These are phyloP conservation scores for Pistacia vera DNA, from an alignment of 345 rosid species.

Conservation along the genomic window DNA sequence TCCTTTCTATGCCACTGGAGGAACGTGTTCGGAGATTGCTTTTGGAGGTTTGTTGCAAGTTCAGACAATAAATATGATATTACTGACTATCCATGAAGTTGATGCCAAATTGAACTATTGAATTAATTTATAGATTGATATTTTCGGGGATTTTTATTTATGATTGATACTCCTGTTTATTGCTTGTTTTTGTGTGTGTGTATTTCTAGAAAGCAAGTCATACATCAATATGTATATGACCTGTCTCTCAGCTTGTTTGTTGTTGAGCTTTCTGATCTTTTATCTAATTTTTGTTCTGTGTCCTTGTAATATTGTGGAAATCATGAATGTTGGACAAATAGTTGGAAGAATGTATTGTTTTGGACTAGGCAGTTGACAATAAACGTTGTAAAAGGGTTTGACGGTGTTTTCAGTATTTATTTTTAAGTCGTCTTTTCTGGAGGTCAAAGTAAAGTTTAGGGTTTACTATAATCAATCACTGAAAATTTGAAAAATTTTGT, in stretches of 20 bases:
- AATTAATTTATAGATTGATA: not conserved
- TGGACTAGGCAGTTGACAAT: not conserved
- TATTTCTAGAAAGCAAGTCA: not conserved
- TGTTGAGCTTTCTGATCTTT: not conserved
- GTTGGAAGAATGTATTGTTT: not conserved
- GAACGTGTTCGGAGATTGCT: conserved; percentile 75
- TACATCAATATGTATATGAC: not conserved
- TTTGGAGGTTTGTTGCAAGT: conserved; percentile 60
- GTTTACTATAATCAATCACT: not conserved
- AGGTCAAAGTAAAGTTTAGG: not conserved
- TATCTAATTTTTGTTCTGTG: not conserved
- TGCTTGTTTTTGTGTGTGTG: not conserved
- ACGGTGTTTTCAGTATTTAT: not conserved
- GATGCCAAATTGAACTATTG: not conserved
- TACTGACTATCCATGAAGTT: not conserved
- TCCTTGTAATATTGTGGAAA: not conserved
- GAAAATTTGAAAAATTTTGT: not conserved
- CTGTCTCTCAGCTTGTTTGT: not conserved
- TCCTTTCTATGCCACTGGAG: conserved; percentile 62
- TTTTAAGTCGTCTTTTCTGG: not conserved
- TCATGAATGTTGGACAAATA: not conserved
- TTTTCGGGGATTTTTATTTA: not conserved
- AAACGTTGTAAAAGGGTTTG: not conserved
- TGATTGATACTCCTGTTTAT: not conserved
- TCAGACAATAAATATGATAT: not conserved